Evolutionary conservation across 2,329 filamentous ascomycete genomes (phyloP), one percentile per base, ranked within the genome.

Genomic region (Fusarium sambucinum): DNA sequence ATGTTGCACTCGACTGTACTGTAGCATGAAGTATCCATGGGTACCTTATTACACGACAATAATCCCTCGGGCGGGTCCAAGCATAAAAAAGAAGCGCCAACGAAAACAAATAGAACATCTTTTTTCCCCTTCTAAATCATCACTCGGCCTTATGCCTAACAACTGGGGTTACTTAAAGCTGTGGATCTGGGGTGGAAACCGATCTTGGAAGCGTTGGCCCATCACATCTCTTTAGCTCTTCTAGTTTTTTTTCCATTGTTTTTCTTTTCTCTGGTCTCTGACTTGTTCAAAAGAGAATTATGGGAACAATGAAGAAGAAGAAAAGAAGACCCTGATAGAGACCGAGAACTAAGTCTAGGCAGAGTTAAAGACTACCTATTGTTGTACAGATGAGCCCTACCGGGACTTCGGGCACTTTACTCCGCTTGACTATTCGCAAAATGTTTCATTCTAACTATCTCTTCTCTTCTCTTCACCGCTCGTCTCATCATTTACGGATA

Each of bases 151-250:
- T 66, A 63, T 66, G 32, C 33, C 6, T 61, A 51, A 37, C 30
- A 30, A 62, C 46, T 53, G 46, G 63, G 63, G 56, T 59, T 42
- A 38, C 40, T 50, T 25, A 51, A 51, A 21, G 37, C 46, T n/a
- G 66, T 69, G 66, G 66, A 69, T 63, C 66, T 63, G 61, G 66
- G 61, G 64, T 68, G 48, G 59, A 68, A 64, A 68, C 47, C 50
- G 55, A 60, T 50, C 41, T 47, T 4, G n/a, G 23, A 27, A 44
- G 6, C 29, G 16, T 30, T 30, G 30, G 23, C 13, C 32, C 30
- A 33, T 37, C 32, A 19, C 30, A n/a, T 50, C 46, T 44, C 5
- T 23, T 51, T 42, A 38, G 35, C 35, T 41, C 14, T 37, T 23
- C 13, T 30, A 35, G 17, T 42, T 45, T 27, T 14, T 23, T 29